Evolutionary conservation across 768 basidiomycete genomes (phyloP).

Genomic region (Rhizopogon vulgaris): DNA sequence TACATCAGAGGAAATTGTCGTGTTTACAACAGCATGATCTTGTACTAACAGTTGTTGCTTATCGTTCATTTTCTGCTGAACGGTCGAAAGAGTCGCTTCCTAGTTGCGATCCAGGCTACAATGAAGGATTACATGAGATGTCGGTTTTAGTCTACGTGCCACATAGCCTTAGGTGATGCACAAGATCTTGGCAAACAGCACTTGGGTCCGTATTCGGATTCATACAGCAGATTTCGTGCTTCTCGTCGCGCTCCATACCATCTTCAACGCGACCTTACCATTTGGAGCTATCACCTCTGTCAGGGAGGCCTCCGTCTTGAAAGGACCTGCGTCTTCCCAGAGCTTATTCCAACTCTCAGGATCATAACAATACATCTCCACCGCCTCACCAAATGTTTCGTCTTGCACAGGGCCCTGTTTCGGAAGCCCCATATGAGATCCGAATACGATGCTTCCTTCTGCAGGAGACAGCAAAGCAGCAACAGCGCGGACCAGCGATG

Average conservation of each 20-base stretch:
- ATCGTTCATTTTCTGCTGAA: neutral
- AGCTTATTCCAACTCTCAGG: slow-evolving; percentile 22
- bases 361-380: slow-evolving; percentile 18
- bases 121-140: too few relatives aligned
- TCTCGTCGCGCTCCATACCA: slow-evolving; percentile 18
- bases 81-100: neutral
- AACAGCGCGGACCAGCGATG: slow-evolving; percentile 10
- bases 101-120: too few relatives aligned
- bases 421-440: slow-evolving; percentile 17
- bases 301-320: slow-evolving; percentile 25
- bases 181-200: neutral
- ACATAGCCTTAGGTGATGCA: too few relatives aligned
- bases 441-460: slow-evolving; percentile 26
- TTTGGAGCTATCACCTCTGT: neutral
- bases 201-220: neutral
- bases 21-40: neutral
- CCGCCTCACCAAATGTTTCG: slow-evolving; percentile 1
- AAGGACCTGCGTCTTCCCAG: slow-evolving; percentile 11
- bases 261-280: neutral
- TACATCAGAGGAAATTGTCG: neutral
- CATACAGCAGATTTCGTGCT: neutral
- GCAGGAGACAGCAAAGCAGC: slow-evolving; percentile 30
- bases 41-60: neutral
- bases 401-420: slow-evolving; percentile 5
- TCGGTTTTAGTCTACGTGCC: too few relatives aligned